phyloP scores from a whole-genome alignment of 768 basidiomycete species.

The Pisolithus tinctorius region DNA sequence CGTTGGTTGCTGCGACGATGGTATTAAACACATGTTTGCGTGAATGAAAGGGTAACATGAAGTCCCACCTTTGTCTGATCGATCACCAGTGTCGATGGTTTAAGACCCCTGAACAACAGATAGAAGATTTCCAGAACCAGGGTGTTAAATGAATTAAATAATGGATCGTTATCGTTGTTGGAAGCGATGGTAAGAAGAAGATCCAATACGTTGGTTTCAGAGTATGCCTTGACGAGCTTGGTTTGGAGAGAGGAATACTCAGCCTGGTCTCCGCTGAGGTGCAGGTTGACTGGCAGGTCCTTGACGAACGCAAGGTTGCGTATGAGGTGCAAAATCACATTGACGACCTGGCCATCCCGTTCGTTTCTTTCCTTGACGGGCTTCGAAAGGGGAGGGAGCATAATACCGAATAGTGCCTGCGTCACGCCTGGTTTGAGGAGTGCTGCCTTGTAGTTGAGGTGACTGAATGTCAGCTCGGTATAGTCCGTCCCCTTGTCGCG shows the following conservation, averaged over 20 bases:
- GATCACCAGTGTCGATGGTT: constrained; percentile 48
- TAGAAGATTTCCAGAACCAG: constrained; percentile 91
- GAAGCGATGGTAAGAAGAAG: constrained; percentile 82
- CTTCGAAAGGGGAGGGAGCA: constrained; percentile 75
- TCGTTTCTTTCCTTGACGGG: constrained; percentile 59
- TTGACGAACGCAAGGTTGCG: constrained; percentile 94
- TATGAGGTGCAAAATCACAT: constrained; percentile 80
- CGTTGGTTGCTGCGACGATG: constrained; percentile 49
- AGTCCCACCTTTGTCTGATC: constrained; percentile 58
- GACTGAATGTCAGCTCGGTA: constrained; percentile 72
- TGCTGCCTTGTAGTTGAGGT: constrained; percentile 84
- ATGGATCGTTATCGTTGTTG: constrained; percentile 65
- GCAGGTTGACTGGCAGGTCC: constrained; percentile 69
- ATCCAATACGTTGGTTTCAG: constrained; percentile 66
- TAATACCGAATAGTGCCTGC: constrained; percentile 65
- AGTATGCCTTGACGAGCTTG: constrained; percentile 62
- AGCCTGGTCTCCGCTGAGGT: constrained; percentile 69
- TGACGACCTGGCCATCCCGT: constrained; percentile 81
- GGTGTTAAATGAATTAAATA: constrained; percentile 83
- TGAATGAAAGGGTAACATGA: constrained; percentile 3
- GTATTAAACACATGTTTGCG: constrained; percentile 7
- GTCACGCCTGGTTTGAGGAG: constrained; percentile 58
- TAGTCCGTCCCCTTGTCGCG: constrained; percentile 81
- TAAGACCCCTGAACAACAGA: constrained; percentile 77
- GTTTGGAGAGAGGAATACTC: constrained; percentile 77